phyloP scores from a whole-genome alignment of 352 stramenopile genomes.

The Vaucheria bursata region DNA sequence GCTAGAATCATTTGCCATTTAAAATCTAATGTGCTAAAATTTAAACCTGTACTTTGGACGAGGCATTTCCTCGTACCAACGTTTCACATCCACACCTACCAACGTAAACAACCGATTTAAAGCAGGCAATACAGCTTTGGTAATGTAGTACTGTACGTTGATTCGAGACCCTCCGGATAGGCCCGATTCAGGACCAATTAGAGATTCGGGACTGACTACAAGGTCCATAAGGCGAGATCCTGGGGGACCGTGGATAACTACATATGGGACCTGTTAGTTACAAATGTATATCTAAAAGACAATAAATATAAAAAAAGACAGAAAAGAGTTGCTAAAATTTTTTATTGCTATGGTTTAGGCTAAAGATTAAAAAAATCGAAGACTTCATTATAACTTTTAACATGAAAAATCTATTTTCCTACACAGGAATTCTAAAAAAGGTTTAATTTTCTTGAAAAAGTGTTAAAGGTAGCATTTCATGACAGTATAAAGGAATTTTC shows the following conservation, averaged over 20 bases:
- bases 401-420: no score
- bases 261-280: conserved; percentile 78
- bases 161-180: conserved; percentile 46
- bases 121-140: conserved; percentile 60
- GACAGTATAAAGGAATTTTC: no score
- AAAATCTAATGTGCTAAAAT: background rate
- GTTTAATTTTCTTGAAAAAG: no score
- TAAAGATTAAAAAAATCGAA: no score
- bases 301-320: no score
- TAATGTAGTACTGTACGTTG: conserved; percentile 84
- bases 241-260: conserved; percentile 74
- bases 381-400: no score
- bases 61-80: conserved; percentile 43
- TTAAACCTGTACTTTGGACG: conserved; percentile 16
- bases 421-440: no score
- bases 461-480: no score
- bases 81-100: conserved; percentile 44
- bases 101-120: conserved; percentile 48
- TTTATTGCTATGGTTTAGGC: no score
- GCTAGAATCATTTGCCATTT: background rate
- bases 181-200: conserved; percentile 46
- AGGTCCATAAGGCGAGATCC: conserved; percentile 74
- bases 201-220: conserved; percentile 63
- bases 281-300: no score
- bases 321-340: no score